Evolutionary conservation across 1,284 basidiomycete genomes (phyloP), one percentile per base, ranked within the genome.

Genomic region (Hymenochaete sp.): DNA sequence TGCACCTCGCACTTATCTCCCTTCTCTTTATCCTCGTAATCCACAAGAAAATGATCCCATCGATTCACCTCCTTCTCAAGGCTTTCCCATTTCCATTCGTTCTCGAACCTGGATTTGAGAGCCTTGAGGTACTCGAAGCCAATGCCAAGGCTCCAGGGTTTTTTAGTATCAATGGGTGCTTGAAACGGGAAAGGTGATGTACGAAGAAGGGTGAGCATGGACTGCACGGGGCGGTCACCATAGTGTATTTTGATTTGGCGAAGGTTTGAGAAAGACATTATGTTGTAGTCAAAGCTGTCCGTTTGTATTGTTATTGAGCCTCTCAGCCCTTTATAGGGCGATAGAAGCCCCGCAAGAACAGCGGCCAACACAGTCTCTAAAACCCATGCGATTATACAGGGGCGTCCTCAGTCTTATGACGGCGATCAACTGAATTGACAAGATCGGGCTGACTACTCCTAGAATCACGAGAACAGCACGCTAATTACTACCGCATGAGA

Each of bases 81-180:
- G 2, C 33, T 38, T n/a, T 49, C 36, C 33, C 43, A 52, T 11
- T 27, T 35, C 53, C 53, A 54, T n/a, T 40, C 40, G 4, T 38
- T 44, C 46, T 49, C 38, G 31, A 54, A 47, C n/a, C 14, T 36
- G 8, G 32, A 26, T 42, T 50, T 52, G 9, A 52, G 29, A 27
- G 43, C 38, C 40, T 40, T 38, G n/a, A 54, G 44, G 31, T 42
- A 52, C 38, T 42, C 35, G 27, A 45, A 44, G 27, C 52, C 48
- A 32, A 54, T 52, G 7, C 53, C 53, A 16, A 54, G 39, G 9
- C 44, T 41, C 49, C 53, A 50, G 5, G 51, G 45, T 2, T 19
- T 21, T 16, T 37, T 29, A 6, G 28, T 36, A 16, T 49, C 33
- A 16, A 54, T 52, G 18, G 51, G 52, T 7, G 45, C 44, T 38